Conservation (phyloP, 106 monocot genomes). For the Platanthera zijinensis region DNA sequence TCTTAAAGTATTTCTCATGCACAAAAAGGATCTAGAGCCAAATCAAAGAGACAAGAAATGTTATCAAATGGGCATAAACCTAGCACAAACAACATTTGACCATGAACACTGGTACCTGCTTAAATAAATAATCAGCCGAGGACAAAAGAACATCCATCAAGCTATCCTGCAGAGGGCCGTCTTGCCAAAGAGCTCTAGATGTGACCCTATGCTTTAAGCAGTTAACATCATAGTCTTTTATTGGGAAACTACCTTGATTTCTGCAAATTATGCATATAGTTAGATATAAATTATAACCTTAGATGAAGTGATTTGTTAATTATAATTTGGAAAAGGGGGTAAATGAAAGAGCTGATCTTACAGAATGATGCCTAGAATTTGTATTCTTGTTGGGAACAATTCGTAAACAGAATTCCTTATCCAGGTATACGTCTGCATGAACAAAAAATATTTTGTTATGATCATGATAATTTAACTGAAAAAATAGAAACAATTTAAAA, state of each 20-base stretch:
- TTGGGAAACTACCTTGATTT: conserved; percentile 33
- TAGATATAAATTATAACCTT: not conserved
- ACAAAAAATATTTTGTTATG: not conserved
- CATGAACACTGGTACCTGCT: conserved; percentile 43
- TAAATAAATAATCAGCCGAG: conserved; percentile 55
- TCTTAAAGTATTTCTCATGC: conserved; percentile 58
- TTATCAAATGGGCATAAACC: not conserved
- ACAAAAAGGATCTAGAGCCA: conserved; percentile 60
- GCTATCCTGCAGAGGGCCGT: conserved; percentile 18
- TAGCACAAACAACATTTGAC: not conserved
- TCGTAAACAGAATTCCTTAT: conserved; percentile 31
- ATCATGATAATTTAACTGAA: not conserved
- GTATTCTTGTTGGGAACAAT: conserved; percentile 33
- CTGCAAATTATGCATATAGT: not conserved
- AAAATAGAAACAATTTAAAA: not conserved
- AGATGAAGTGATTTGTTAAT: not conserved
- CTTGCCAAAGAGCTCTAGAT: conserved; percentile 62
- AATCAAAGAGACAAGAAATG: conserved; percentile 6
- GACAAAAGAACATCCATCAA: conserved; percentile 40
- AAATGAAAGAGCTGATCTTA: conserved; percentile 23
- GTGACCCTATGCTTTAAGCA: conserved; percentile 54
- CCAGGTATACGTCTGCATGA: conserved; percentile 24
- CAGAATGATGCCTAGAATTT: conserved; percentile 43
- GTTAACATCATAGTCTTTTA: conserved; percentile 50
- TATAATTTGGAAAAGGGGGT: not conserved